phyloP scores from a whole-genome alignment of 2,329 filamentous ascomycete genomes.

The Leptographium flavum region DNA sequence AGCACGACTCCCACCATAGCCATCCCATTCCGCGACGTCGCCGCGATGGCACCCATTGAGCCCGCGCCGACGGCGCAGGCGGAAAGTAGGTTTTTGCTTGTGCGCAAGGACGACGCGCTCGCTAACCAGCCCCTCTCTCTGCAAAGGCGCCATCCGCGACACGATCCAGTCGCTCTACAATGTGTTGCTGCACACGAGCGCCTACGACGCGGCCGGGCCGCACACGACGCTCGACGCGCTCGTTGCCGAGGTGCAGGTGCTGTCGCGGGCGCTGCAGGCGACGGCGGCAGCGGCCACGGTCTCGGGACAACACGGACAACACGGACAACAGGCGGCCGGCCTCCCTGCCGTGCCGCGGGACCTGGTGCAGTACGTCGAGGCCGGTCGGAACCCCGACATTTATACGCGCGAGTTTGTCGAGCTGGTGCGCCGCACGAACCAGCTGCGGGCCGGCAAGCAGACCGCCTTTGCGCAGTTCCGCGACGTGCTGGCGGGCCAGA shows the following conservation, averaged over 20 bases:
- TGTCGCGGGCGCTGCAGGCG: conserved; percentile 23
- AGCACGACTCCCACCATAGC: no score
- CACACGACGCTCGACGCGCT: conserved; percentile 42
- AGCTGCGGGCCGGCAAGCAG: conserved; percentile 51
- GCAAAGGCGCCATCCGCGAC: conserved; percentile 20
- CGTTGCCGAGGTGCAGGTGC: conserved; percentile 34
- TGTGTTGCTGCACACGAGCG: conserved; percentile 46
- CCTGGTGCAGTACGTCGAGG: conserved; percentile 54
- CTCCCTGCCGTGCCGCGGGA: conserved; percentile 45
- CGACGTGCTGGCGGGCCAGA: conserved; percentile 46
- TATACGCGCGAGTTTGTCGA: conserved; percentile 63
- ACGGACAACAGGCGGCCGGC: neutral
- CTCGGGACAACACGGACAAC: conserved; percentile 4
- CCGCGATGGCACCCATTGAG: conserved; percentile 26
- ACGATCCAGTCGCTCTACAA: conserved; percentile 51
- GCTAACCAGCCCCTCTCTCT: no score
- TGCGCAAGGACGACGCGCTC: no score
- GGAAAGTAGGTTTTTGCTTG: conserved; percentile 8
- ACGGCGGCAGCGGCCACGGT: conserved; percentile 25
- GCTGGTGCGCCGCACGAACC: conserved; percentile 50
- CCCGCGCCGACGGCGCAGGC: conserved; percentile 7
- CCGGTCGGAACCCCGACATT: conserved; percentile 58
- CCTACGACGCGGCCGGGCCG: conserved; percentile 36
- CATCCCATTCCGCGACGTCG: no score
- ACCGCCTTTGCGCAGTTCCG: conserved; percentile 45